Evolutionary conservation across 164 flowering plant species (phyloP), one percentile per base, ranked within the genome.

Genomic region (Tetracentron sinense): DNA sequence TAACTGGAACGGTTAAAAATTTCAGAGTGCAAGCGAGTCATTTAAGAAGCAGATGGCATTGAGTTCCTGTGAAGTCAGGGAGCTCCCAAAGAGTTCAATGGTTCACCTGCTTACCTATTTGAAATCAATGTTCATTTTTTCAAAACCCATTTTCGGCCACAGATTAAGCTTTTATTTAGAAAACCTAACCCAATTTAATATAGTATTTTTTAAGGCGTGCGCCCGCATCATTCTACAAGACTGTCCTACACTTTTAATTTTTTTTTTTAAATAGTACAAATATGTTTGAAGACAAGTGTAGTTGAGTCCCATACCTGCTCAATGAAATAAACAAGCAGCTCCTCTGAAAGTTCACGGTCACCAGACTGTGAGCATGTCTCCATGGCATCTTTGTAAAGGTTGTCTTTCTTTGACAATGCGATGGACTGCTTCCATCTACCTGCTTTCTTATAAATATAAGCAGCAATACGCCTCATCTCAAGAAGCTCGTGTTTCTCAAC

Each of bases 381-480:
- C 99, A 95, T 92, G 22, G 96, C 96, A 84, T 95, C 99, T 68
- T 79, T 89, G 81, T 95, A 95, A 58, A 77, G 86, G 51, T 87
- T 88, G 75, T 95, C 99, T 66, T 95, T 95, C 89, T 95, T 95
- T 27, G 99, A 95, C 81, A 95, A 65, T 17, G 90, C 89, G 77
- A 95, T 92, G n/a, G 99, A 95, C 60, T 88, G 96, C 86, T 88
- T 92, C 99, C 99, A 95, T 63, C 99, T 78, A 30, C 97, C 96
- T 0, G 97, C 97, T 71, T 92, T 95, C 75, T 95, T 95, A 74
- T 95, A 95, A 42, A 95, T 95, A 61, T 95, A 92, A 17, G 97
- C 96, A 57, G 99, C 97, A 68, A 95, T 90, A 51, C 99, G 89
- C 69, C 99, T 90, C 99, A 95, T 95, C 73, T 95, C 99, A 64